A percentile compares a stretch with the other conserved stretches of the same genome.
Evolutionary conservation across 1,284 basidiomycete genomes (phyloP).

Genomic region (Papiliotrema nemorosa): DNA sequence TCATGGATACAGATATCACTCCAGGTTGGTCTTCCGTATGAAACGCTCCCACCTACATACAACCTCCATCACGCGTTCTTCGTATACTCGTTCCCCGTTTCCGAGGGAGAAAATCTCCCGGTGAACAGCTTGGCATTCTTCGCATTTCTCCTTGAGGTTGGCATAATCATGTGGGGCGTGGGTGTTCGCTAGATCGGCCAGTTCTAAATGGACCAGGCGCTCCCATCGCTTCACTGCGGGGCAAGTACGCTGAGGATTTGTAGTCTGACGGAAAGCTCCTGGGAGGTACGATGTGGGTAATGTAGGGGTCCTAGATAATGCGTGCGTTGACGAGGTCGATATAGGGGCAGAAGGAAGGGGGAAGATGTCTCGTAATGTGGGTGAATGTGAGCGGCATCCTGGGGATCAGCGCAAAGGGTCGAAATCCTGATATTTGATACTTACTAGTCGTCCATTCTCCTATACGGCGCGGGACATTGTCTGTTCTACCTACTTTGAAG

Average conservation of each 20-base stretch:
- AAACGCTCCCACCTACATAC: constrained; percentile 46
- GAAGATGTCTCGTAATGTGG: constrained; percentile 28
- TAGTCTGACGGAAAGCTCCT: constrained; percentile 25
- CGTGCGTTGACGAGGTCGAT: background rate
- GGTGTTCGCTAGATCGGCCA: constrained; percentile 33
- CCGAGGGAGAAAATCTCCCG: constrained; percentile 43
- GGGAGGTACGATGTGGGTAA: constrained; percentile 30
- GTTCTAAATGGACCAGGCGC: constrained; percentile 47
- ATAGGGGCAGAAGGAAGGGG: constrained; percentile 19
- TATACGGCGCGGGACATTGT: constrained; percentile 47
- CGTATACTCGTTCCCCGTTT: constrained; percentile 22
- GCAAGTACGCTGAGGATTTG: constrained; percentile 12
- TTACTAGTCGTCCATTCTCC: constrained; percentile 46
- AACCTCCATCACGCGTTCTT: constrained; percentile 35
- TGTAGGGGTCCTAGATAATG: constrained; percentile 1
- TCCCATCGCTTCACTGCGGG: constrained; percentile 45
- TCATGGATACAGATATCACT: background rate
- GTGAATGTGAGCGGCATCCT: constrained; percentile 4
- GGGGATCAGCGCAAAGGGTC: background rate
- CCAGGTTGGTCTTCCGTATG: constrained; percentile 18
- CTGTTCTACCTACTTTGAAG: constrained; percentile 48
- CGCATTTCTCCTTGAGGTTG: constrained; percentile 26
- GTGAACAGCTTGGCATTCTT: constrained; percentile 41
- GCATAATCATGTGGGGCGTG: constrained; percentile 13
- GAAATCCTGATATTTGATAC: constrained; percentile 6